phyloP scores from a whole-genome alignment of 805 yeast species.

The Hanseniaspora jakobsenii region DNA sequence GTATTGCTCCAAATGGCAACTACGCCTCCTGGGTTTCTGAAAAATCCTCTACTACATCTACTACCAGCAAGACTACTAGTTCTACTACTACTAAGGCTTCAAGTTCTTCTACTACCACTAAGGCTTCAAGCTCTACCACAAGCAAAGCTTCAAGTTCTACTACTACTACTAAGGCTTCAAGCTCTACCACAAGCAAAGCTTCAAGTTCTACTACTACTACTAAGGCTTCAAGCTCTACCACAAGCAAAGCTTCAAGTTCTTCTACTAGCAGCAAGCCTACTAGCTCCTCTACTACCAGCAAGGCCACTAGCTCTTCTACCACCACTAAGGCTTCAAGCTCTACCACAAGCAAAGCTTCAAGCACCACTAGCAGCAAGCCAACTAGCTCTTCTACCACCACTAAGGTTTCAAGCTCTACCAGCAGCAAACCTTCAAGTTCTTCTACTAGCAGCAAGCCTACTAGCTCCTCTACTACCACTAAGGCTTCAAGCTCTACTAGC shows the following conservation, averaged over 20 bases:
- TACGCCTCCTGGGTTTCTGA: slow-evolving; percentile 4
- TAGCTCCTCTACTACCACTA: background rate
- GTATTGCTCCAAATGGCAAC: slow-evolving; percentile 4
- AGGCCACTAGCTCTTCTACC: background rate
- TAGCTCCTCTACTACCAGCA: background rate
- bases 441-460: background rate
- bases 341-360: background rate
- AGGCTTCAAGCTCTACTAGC: background rate
- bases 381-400: slow-evolving; percentile 29
- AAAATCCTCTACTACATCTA: background rate
- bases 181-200: background rate
- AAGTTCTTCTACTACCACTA: background rate
- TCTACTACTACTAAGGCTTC: background rate
- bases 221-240: background rate
- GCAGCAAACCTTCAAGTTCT: background rate
- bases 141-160: background rate
- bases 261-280: background rate
- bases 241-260: background rate
- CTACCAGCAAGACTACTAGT: background rate
- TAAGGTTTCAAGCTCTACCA: background rate
- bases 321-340: background rate
- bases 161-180: background rate
- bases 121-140: background rate
- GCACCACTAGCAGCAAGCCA: slow-evolving; percentile 15
- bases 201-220: background rate